phyloP scores from a whole-genome alignment of 2,329 filamentous ascomycete genomes.

The Xylariaceae sp. region DNA sequence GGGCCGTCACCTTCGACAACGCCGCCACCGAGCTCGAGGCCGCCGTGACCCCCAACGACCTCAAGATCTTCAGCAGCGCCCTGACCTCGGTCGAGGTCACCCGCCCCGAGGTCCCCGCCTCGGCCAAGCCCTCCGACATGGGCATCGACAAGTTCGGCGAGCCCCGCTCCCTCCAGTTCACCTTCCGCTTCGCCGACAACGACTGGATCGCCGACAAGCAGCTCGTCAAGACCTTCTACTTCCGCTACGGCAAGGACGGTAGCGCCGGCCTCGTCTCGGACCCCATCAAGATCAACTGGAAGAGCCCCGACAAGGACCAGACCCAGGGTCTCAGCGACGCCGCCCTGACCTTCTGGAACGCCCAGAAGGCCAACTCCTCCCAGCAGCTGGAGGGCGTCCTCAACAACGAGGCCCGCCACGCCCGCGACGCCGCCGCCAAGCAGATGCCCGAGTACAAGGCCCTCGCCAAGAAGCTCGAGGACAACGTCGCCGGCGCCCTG shows the following conservation, averaged over 20 bases:
- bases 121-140: conserved; percentile 28
- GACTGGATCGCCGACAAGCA: conserved; percentile 57
- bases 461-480: conserved; percentile 21
- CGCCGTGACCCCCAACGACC: conserved; percentile 58
- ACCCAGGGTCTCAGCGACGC: conserved; percentile 60
- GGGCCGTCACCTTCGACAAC: conserved; percentile 64
- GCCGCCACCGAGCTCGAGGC: conserved; percentile 55
- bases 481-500: conserved; percentile 32
- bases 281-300: conserved; percentile 64
- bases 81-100: conserved; percentile 54
- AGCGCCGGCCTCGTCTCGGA: conserved; percentile 62
- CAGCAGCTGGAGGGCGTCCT: conserved; percentile 32
- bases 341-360: conserved; percentile 54
- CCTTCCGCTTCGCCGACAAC: conserved; percentile 54
- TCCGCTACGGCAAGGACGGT: conserved; percentile 52
- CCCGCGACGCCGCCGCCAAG: conserved; percentile 25
- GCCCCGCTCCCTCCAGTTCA: conserved; percentile 59
- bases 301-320: conserved; percentile 56
- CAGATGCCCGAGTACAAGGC: conserved; percentile 25
- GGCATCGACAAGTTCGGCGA: conserved; percentile 44
- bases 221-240: conserved; percentile 65
- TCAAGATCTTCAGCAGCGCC: conserved; percentile 51
- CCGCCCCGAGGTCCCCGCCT: conserved; percentile 36
- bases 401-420: conserved; percentile 23
- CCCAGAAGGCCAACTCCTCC: conserved; percentile 42